Conservation (phyloP, 805 yeast species). For the Lipomyces kockii region DNA sequence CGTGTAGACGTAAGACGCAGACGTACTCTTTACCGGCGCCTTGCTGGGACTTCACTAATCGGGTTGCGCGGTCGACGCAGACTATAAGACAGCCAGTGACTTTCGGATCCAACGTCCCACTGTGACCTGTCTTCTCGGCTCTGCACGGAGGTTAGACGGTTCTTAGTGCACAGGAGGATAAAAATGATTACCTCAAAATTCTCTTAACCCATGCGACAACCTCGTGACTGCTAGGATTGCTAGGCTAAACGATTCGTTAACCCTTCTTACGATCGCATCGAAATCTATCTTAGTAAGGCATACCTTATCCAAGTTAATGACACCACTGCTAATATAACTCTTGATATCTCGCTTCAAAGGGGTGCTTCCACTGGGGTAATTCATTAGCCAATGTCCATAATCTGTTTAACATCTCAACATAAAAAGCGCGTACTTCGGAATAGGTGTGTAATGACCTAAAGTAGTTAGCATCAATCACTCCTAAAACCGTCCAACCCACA, state of each 20-base stretch:
- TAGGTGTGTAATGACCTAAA: constrained; percentile 75
- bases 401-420: not conserved
- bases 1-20: constrained; percentile 94
- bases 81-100: constrained; percentile 99
- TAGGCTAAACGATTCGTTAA: constrained; percentile 54
- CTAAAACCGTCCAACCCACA: not conserved
- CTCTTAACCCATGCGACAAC: constrained; percentile 99
- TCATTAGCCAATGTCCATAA: constrained; percentile 3
- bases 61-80: constrained; percentile 96
- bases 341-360: constrained; percentile 94
- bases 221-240: constrained; percentile 98
- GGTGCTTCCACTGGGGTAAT: constrained; percentile 66
- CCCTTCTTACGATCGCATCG: not conserved
- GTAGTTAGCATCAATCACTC: not conserved
- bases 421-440: constrained; percentile 30
- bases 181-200: constrained; percentile 55
- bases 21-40: constrained; percentile 99
- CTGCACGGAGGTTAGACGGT: constrained; percentile 48
- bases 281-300: not conserved
- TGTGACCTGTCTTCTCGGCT: constrained; percentile 97
- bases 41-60: constrained; percentile 97
- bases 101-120: constrained; percentile 98
- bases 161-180: not conserved
- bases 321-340: constrained; percentile 90
- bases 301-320: constrained; percentile 87